These are phyloP conservation scores for Ceratocystis albifundus DNA, from an alignment of 2,329 filamentous ascomycete genomes.

Conservation along the genomic window DNA sequence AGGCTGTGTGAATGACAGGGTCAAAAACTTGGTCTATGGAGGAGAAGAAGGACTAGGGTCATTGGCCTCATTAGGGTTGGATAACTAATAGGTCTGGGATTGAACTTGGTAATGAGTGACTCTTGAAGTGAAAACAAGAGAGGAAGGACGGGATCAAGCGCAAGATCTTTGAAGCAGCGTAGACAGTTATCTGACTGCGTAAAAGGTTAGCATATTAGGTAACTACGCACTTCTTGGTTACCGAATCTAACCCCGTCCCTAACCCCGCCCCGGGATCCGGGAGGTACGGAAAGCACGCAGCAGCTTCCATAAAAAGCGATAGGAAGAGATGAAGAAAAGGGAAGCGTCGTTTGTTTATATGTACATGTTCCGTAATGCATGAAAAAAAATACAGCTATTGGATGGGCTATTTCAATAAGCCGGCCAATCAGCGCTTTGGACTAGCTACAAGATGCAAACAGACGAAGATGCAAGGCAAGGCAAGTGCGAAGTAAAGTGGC, in stretches of 20 bases:
- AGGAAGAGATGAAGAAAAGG: not conserved
- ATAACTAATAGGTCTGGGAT: not conserved
- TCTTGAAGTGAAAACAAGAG: not conserved
- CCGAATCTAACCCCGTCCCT: not conserved
- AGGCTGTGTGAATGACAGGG: not conserved
- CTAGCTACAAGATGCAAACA: not conserved
- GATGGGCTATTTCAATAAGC: not conserved
- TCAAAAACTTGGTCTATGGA: not conserved
- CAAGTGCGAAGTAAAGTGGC: not conserved
- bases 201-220: not conserved
- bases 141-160: not conserved
- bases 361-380: too few relatives aligned
- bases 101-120: not conserved
- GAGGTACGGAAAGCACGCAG: conserved; percentile 13
- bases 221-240: not conserved
- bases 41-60: not conserved
- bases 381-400: not conserved
- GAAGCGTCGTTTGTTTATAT: not conserved
- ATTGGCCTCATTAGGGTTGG: not conserved
- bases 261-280: conserved; percentile 16
- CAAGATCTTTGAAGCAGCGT: too few relatives aligned
- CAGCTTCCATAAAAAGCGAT: not conserved
- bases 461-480: not conserved
- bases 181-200: too few relatives aligned
- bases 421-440: not conserved